A percentile compares a stretch with the other conserved stretches of the same genome.
Evolutionary conservation across 1,139 yeast genomes (phyloP).

Genomic region (Yamadazyma epiphylla): DNA sequence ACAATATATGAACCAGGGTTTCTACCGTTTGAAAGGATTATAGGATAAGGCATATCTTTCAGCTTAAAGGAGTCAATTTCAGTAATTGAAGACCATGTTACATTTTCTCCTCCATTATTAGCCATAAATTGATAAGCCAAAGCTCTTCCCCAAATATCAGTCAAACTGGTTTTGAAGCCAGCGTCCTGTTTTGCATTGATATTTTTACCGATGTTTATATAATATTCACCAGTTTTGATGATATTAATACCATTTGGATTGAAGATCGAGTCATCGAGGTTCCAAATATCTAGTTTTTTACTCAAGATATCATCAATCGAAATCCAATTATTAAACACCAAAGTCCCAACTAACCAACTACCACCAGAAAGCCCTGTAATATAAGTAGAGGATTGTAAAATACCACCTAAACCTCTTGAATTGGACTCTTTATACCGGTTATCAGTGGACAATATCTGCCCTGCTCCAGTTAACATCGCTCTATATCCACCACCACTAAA

Average conservation of each 20-base stretch:
- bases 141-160: conserved; percentile 46
- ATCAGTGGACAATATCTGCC: conserved; percentile 36
- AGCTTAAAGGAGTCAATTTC: conserved; percentile 23
- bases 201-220: conserved; percentile 23
- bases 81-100: conserved; percentile 38
- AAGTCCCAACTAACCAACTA: conserved; percentile 39
- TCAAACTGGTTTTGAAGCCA: conserved; percentile 34
- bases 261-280: conserved; percentile 36
- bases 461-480: conserved; percentile 45
- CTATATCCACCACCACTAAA: conserved; percentile 47
- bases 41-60: conserved; percentile 41
- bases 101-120: conserved; percentile 25
- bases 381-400: conserved; percentile 37
- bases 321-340: conserved; percentile 37
- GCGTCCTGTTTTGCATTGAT: conserved; percentile 30
- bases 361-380: conserved; percentile 45
- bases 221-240: conserved; percentile 30
- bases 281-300: conserved; percentile 30
- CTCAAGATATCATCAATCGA: conserved; percentile 31
- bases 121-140: conserved; percentile 34
- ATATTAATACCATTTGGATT: conserved; percentile 37
- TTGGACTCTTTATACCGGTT: conserved; percentile 23
- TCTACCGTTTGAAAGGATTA: conserved; percentile 38
- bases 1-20: conserved; percentile 31
- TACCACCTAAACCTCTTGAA: conserved; percentile 33